Percentiles rank a stretch among this genome's conserved stretches.
Evolutionary conservation across 371 early-diverging fungal species (phyloP).

Genomic region (Mortierella sp.): DNA sequence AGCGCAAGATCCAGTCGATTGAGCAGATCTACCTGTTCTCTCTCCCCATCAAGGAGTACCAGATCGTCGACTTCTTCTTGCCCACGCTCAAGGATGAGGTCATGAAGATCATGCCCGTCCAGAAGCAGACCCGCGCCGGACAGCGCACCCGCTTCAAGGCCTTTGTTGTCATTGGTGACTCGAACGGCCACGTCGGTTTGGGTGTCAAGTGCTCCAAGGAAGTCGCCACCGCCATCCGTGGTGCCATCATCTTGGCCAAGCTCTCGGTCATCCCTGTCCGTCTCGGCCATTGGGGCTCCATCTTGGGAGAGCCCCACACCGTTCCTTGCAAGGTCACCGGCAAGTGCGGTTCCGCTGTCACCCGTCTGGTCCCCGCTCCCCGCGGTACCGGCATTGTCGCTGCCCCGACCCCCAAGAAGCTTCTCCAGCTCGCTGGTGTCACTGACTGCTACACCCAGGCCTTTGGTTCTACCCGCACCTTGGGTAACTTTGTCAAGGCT

Average conservation of each 20-base stretch:
- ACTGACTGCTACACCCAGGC: constrained; percentile 98
- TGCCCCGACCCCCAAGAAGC: constrained; percentile 97
- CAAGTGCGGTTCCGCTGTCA: constrained; percentile 98
- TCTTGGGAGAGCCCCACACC: constrained; percentile 98
- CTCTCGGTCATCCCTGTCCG: constrained; percentile 98
- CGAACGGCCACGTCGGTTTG: constrained; percentile 98
- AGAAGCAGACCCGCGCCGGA: constrained; percentile 99
- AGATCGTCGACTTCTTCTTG: constrained; percentile 98
- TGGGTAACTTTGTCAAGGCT: constrained; percentile 99
- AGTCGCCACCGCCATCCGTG: constrained; percentile 98
- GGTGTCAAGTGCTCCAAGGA: constrained; percentile 99
- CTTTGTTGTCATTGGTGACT: constrained; percentile 99
- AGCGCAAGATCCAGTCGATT: constrained; percentile 87
- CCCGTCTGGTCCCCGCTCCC: constrained; percentile 97
- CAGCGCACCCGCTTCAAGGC: constrained; percentile 99
- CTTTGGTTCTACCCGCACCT: constrained; percentile 91
- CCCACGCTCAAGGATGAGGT: constrained; percentile 99
- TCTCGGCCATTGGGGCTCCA: constrained; percentile 99
- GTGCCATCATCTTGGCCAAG: constrained; percentile 99
- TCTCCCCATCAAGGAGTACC: constrained; percentile 99
- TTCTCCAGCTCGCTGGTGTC: constrained; percentile 98
- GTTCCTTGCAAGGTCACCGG: constrained; percentile 99
- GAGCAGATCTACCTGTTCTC: constrained; percentile 98
- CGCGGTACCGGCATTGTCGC: constrained; percentile 99
- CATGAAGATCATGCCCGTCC: constrained; percentile 99